Percentiles rank a stretch among this genome's conserved stretches.
These are phyloP conservation scores for Vickermania spadyakhi DNA, from an alignment of 208 protist genomes.

Conservation along the genomic window DNA sequence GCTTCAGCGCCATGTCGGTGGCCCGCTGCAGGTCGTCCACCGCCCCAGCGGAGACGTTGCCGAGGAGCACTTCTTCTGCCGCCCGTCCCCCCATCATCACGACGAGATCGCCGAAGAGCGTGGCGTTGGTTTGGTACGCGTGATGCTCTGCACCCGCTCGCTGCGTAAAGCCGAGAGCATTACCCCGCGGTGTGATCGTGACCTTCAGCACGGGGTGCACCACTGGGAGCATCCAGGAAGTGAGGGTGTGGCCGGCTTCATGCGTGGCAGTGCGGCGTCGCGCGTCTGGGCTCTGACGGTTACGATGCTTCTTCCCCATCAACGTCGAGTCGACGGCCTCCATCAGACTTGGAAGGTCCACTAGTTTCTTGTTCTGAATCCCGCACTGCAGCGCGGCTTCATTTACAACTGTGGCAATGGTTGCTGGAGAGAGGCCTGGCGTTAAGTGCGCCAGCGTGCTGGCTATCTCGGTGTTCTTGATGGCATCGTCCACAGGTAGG, in stretches of 20 bases:
- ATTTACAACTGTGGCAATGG: constrained; percentile 96
- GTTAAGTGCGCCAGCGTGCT: constrained; percentile 72
- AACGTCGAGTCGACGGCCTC: constrained; percentile 83
- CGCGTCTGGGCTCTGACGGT: constrained; percentile 50
- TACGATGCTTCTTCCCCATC: constrained; percentile 74
- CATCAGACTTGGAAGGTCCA: constrained; percentile 45
- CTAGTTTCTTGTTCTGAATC: constrained; percentile 70
- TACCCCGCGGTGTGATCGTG: constrained; percentile 70
- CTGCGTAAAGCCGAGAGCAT: constrained; percentile 84
- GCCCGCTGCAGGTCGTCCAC: constrained; percentile 85
- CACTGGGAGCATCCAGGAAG: constrained; percentile 64
- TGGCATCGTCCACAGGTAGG: constrained; percentile 31
- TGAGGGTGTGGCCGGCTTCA: constrained; percentile 65
- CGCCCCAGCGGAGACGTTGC: constrained; percentile 78
- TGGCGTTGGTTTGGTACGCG: constrained; percentile 83
- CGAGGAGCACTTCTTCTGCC: constrained; percentile 83
- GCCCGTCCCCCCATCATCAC: constrained; percentile 81
- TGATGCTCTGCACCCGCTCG: constrained; percentile 75
- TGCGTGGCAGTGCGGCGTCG: constrained; percentile 66
- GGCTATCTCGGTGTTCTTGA: constrained; percentile 51
- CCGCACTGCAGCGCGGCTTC: constrained; percentile 90
- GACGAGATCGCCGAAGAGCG: constrained; percentile 78
- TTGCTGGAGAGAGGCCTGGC: constrained; percentile 87
- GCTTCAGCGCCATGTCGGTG: constrained; percentile 75
- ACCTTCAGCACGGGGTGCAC: constrained; percentile 77